Evolutionary conservation across 2,329 filamentous ascomycete species (phyloP), one percentile per base, ranked within the genome.

Genomic region (Colletotrichum musae): DNA sequence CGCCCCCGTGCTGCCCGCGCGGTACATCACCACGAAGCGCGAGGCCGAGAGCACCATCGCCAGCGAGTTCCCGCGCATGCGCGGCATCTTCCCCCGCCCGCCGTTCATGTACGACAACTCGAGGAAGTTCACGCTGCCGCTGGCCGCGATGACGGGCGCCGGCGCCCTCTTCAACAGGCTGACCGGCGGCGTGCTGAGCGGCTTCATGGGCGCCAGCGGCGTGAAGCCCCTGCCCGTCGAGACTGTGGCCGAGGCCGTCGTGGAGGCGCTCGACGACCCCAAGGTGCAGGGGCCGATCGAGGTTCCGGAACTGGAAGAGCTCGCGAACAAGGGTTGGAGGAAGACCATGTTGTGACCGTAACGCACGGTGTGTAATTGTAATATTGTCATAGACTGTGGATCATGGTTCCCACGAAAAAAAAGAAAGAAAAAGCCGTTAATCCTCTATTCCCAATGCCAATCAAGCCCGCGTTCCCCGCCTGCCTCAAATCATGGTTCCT

Each of bases 1-100:
- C 4, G 93, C 94, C 1, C 95, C 95, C 0, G 87, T 97, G 41
- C 85, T 99, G 70, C 96, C 96, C 0, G 82, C 86, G 9, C 87
- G 96, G 74, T 99, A 99, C 81, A 94, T 99, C 75, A 89, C 87
- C 45, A 98, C 95, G 15, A 99, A 99, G 83, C 86, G 96, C 72
- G 93, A 97, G 78, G 96, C 96, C 7, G 96, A 99, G 82, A 87
- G 85, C 66, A 87, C 90, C 28, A 94, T 98, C 74, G 83, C 90
- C 39, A 87, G 86, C 63, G 88, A 89, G 72, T 94, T 97, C 74
- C 92, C 93, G 0, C 79, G 85, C 28, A 90, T 97, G 87, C 89
- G 96, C 21, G 90, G 88, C 71, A 84, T 98, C 70, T 98, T 98
- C 79, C 82, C 97, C 63, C 88, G 96, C 36, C 90, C 95, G 12